Conservation (phyloP, 768 basidiomycete species). For the Candolleomyces efflorescens region DNA sequence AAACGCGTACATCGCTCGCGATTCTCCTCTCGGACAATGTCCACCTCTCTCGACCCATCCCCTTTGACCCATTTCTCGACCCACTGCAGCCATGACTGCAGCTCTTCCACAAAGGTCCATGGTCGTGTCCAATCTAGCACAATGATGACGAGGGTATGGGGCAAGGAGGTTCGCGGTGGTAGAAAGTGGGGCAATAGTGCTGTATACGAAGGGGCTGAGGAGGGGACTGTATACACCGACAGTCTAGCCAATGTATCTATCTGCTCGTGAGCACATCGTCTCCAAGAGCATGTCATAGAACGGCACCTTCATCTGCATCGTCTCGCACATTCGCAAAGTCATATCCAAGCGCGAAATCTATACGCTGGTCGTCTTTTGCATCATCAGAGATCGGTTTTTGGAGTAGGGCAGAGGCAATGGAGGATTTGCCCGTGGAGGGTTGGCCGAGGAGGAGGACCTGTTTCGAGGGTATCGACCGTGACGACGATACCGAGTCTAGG, state of each 20-base stretch:
- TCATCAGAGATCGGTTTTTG: conserved; percentile 59
- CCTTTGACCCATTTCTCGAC: conserved; percentile 77
- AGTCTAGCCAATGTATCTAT: conserved; percentile 84
- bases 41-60: conserved; percentile 65
- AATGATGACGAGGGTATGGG: conserved; percentile 77
- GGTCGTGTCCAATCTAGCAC: conserved; percentile 95
- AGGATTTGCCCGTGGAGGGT: conserved; percentile 74
- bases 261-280: conserved; percentile 3
- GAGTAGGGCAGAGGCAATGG: conserved; percentile 65
- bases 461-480: conserved; percentile 80
- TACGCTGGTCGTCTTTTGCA: conserved; percentile 51
- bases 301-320: conserved; percentile 89
- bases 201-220: conserved; percentile 66
- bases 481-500: conserved; percentile 79
- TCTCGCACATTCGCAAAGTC: conserved; percentile 89
- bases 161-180: conserved; percentile 61
- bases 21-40: conserved; percentile 75
- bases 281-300: not conserved
- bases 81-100: conserved; percentile 84
- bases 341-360: conserved; percentile 87
- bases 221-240: conserved; percentile 89
- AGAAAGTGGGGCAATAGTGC: conserved; percentile 74
- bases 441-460: conserved; percentile 84
- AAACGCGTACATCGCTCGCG: conserved; percentile 70
- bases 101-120: conserved; percentile 83